Evolutionary conservation across 2,329 filamentous ascomycete genomes (phyloP).

Genomic region (Exophiala sp.): DNA sequence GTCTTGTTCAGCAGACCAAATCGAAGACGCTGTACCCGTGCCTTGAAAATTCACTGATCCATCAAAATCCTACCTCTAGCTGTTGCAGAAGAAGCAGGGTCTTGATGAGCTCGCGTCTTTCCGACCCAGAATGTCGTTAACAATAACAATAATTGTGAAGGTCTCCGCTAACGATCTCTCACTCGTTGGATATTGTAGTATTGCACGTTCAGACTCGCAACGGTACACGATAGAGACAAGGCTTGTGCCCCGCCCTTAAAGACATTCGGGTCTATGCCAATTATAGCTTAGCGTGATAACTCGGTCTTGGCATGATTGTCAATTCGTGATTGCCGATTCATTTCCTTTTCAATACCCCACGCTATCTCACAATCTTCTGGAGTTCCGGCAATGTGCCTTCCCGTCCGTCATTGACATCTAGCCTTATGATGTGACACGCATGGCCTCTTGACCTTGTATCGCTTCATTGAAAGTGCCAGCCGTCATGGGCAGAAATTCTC

Average conservation of each 20-base stretch:
- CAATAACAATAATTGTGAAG: too few species aligned
- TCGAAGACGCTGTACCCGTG: too few species aligned
- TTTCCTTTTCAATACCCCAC: neutral
- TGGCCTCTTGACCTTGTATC: neutral
- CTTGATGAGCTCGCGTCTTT: too few species aligned
- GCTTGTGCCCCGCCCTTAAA: neutral
- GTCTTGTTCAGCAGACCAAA: too few species aligned
- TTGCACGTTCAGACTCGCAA: neutral
- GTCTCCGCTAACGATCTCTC: neutral
- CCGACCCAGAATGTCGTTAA: too few species aligned
- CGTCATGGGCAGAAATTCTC: constrained; percentile 18
- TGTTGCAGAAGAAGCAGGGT: too few species aligned
- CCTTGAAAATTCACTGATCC: too few species aligned
- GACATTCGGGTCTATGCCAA: neutral
- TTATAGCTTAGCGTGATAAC: neutral
- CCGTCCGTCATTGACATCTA: neutral
- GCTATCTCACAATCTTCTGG: neutral
- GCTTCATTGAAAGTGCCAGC: neutral
- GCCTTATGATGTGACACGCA: neutral
- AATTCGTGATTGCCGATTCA: constrained; percentile 1
- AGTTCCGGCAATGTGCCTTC: neutral
- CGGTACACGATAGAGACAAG: neutral
- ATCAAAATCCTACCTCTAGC: too few species aligned
- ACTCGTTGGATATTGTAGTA: neutral
- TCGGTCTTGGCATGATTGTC: constrained; percentile 4